phyloP scores from a whole-genome alignment of 2,329 filamentous ascomycete genomes.

The Aspergillus hortae region DNA sequence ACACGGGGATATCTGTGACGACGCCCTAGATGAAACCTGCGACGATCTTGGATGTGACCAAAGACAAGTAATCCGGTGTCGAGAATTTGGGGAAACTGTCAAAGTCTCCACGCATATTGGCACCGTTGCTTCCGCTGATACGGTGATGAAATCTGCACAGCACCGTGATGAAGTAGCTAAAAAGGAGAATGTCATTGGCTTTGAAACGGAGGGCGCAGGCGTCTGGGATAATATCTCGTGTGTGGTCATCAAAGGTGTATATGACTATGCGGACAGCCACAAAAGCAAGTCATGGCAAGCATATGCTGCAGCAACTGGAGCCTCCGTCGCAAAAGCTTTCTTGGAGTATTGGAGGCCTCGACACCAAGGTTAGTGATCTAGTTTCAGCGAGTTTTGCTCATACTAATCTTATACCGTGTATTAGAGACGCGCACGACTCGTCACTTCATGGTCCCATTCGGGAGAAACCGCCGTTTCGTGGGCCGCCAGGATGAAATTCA shows the following conservation, averaged over 20 bases:
- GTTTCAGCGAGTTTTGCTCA: neutral
- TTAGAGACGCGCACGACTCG: neutral
- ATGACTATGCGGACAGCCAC: neutral
- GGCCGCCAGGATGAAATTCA: constrained; percentile 10
- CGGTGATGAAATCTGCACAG: neutral
- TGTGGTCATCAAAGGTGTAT: neutral
- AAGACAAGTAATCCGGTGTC: neutral
- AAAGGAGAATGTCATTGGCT: neutral
- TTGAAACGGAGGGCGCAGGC: neutral
- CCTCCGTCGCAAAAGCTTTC: neutral
- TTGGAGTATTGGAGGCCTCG: neutral
- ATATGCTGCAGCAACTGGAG: neutral
- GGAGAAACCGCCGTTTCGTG: constrained; percentile 7
- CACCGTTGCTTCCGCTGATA: neutral
- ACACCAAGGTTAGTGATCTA: neutral
- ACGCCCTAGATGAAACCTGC: neutral
- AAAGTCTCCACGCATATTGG: neutral
- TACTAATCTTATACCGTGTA: neutral
- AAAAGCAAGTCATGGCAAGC: neutral
- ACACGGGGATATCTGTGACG: neutral
- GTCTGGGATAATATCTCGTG: neutral
- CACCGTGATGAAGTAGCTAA: neutral
- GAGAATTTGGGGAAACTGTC: neutral
- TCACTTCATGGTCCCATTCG: constrained; percentile 8
- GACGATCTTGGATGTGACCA: neutral